Conservation (phyloP, 495 filamentous ascomycete species). For the Halenospora varia region DNA sequence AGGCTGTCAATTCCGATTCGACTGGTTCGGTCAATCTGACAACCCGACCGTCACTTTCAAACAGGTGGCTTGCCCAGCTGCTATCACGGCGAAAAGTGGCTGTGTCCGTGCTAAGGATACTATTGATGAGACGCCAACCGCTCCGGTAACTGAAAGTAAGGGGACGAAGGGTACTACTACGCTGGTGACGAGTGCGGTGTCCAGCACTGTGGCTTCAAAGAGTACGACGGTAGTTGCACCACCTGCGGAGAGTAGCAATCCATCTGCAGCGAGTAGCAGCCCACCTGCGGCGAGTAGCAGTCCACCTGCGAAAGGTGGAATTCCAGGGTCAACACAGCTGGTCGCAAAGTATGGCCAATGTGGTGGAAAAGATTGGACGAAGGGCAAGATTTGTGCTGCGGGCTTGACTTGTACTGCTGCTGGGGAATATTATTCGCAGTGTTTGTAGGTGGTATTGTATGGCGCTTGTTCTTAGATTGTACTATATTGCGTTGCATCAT, state of each 20-base stretch:
- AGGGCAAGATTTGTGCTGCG: slow-evolving; percentile 10
- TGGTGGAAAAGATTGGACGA: slow-evolving; percentile 9
- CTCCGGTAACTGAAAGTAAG: background rate
- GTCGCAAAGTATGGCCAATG: slow-evolving; percentile 23
- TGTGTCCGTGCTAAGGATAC: slow-evolving; percentile 26
- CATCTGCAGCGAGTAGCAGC: too few species aligned
- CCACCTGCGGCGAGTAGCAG: background rate
- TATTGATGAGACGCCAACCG: background rate
- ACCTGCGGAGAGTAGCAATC: too few species aligned
- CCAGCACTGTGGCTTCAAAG: background rate
- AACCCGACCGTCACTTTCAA: slow-evolving; percentile 55
- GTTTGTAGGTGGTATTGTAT: slow-evolving; percentile 9
- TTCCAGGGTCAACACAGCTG: background rate
- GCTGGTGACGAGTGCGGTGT: background rate
- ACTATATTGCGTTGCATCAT: too few species aligned
- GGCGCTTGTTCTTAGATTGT: too few species aligned
- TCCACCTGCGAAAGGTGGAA: background rate
- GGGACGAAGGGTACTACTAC: background rate
- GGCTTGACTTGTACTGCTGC: slow-evolving; percentile 14
- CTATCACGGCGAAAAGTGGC: slow-evolving; percentile 50
- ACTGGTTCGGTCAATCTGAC: slow-evolving; percentile 60
- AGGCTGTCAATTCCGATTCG: slow-evolving; percentile 67
- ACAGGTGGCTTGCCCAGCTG: slow-evolving; percentile 50
- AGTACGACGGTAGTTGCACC: background rate
- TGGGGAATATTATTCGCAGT: slow-evolving; percentile 20